phyloP scores from a whole-genome alignment of 768 basidiomycete genomes.

The Pisolithus albus region DNA sequence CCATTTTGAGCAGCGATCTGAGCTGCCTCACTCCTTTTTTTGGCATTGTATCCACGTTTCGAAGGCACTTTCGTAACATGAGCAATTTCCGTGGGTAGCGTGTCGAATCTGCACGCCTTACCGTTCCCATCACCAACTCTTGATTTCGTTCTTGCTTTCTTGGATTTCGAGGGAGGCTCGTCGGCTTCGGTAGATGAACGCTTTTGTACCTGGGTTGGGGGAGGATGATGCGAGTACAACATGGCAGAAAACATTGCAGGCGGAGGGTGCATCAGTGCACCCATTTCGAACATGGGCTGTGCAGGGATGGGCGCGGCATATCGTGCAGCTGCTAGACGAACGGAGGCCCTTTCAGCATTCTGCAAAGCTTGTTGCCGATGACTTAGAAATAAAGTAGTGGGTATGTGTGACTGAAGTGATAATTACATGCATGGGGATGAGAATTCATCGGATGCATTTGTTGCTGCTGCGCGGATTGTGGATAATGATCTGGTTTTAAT shows the following conservation, averaged over 20 bases:
- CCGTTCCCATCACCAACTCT: constrained; percentile 30
- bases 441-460: constrained; percentile 23
- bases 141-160: constrained; percentile 38
- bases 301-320: constrained; percentile 29
- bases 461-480: constrained; percentile 29
- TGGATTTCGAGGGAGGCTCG: constrained; percentile 38
- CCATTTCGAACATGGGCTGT: constrained; percentile 28
- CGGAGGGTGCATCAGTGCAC: constrained; percentile 27
- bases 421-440: constrained; percentile 27
- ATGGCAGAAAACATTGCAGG: constrained; percentile 21
- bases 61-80: constrained; percentile 31
- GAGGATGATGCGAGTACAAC: constrained; percentile 25
- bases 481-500: constrained; percentile 23
- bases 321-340: constrained; percentile 49
- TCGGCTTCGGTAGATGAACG: constrained; percentile 34
- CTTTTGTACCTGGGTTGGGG: constrained; percentile 28
- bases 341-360: constrained; percentile 45
- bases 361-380: constrained; percentile 40
- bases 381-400: constrained; percentile 14
- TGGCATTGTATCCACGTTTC: constrained; percentile 63
- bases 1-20: constrained; percentile 61
- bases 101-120: constrained; percentile 11
- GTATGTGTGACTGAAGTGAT: constrained; percentile 17
- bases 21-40: constrained; percentile 67
- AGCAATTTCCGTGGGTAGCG: constrained; percentile 7